Evolutionary conservation across 2,329 filamentous ascomycete genomes (phyloP).

Genomic region (Sporothrix globosa): DNA sequence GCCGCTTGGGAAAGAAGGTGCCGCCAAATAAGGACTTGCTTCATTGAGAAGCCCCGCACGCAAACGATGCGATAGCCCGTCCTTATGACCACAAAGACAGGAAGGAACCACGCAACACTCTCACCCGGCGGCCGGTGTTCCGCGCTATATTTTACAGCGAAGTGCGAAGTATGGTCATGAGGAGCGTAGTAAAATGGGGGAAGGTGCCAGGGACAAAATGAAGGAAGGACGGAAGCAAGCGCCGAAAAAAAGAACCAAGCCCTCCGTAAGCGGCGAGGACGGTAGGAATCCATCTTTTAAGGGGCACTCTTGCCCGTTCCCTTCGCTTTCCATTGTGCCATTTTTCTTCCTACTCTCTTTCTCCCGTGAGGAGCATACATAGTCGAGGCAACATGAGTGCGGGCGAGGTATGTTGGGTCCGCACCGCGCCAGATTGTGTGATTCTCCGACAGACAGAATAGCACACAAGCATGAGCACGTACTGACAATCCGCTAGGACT

Average conservation of each 20-base stretch:
- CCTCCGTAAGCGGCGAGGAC: constrained; percentile 6
- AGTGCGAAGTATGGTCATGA: background rate
- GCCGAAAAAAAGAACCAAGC: background rate
- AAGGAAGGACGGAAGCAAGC: background rate
- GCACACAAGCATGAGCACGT: no score
- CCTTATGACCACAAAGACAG: background rate
- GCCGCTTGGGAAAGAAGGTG: background rate
- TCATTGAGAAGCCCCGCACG: constrained; percentile 30
- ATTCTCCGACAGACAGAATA: background rate
- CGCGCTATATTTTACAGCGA: constrained; percentile 15
- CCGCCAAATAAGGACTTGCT: constrained; percentile 22
- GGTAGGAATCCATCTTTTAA: background rate
- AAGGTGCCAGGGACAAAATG: constrained; percentile 15
- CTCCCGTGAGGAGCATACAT: background rate
- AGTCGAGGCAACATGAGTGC: constrained; percentile 4
- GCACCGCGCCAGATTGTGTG: background rate
- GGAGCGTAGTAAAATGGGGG: constrained; percentile 1
- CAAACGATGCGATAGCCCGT: background rate
- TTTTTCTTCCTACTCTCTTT: background rate
- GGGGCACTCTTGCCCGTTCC: background rate
- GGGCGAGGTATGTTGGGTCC: background rate
- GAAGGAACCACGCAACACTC: constrained; percentile 3
- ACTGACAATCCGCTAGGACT: constrained; percentile 48
- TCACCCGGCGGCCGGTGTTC: background rate
- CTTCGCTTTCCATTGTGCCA: background rate